Conservation (phyloP, 257 asterid genomes). For the Perilla frutescens region DNA sequence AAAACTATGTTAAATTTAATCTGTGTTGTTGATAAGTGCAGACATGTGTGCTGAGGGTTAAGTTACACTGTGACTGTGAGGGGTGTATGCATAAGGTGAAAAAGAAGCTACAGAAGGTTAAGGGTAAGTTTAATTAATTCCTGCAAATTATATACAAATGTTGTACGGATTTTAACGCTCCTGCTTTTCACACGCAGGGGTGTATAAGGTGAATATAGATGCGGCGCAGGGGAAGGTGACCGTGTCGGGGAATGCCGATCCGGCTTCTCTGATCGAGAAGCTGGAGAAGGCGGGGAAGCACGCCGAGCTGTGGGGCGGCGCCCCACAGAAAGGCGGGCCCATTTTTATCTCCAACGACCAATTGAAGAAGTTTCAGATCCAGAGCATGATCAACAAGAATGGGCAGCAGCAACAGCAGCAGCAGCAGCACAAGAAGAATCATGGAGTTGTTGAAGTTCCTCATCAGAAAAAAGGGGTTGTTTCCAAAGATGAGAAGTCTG, state of each 20-base stretch:
- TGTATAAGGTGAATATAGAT: conserved; percentile 44
- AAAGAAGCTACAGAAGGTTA: conserved; percentile 62
- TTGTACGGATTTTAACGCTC: too few species aligned
- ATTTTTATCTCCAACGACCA: conserved; percentile 41
- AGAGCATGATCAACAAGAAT: conserved; percentile 35
- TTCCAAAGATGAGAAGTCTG: conserved; percentile 50
- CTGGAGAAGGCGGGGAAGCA: conserved; percentile 73
- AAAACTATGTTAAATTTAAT: too few species aligned
- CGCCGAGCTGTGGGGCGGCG: conserved; percentile 75
- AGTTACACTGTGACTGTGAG: conserved; percentile 77
- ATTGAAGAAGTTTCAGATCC: conserved; percentile 56
- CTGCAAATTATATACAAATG: background rate
- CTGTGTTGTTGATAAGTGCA: conserved; percentile 35
- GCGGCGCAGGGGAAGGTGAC: conserved; percentile 63
- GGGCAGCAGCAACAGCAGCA: conserved; percentile 34
- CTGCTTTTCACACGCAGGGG: conserved; percentile 35
- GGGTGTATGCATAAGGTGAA: conserved; percentile 70
- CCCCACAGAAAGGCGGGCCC: conserved; percentile 40
- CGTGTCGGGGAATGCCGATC: conserved; percentile 71
- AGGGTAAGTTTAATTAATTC: conserved; percentile 45
- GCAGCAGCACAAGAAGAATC: conserved; percentile 11
- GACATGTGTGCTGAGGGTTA: conserved; percentile 67
- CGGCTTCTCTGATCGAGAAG: conserved; percentile 61
- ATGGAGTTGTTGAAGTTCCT: conserved; percentile 13
- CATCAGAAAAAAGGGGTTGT: conserved; percentile 37